Conservation (phyloP, 805 yeast genomes). For the Kazachstania kunashirensis region DNA sequence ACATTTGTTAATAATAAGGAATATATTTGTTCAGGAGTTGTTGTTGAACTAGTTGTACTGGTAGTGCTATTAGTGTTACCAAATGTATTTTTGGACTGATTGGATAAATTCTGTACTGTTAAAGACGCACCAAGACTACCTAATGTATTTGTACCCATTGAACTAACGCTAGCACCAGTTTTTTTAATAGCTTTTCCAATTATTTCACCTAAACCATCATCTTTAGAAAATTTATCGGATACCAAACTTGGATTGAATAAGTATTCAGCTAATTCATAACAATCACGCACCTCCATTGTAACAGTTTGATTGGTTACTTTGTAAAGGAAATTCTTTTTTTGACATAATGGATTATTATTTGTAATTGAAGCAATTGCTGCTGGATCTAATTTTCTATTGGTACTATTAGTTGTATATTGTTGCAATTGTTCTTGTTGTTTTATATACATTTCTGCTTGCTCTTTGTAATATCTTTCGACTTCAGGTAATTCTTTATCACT, state of each 20-base stretch:
- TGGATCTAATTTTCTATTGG: conserved; percentile 1
- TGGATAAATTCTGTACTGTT: conserved; percentile 4
- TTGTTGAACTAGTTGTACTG: conserved; percentile 2
- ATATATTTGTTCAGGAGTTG: conserved; percentile 25
- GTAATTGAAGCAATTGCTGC: conserved; percentile 5
- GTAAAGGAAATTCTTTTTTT: conserved; percentile 16
- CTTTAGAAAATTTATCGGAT: conserved; percentile 10
- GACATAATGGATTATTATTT: conserved; percentile 15
- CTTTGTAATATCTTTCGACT: conserved; percentile 17
- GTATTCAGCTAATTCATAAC: conserved; percentile 20
- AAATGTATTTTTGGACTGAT: not conserved
- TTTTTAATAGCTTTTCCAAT: conserved; percentile 22
- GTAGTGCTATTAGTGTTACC: not conserved
- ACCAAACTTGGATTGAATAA: conserved; percentile 23
- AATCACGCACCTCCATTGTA: conserved; percentile 17
- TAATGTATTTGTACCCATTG: conserved; percentile 11
- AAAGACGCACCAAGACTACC: conserved; percentile 12
- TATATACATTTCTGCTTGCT: conserved; percentile 15
- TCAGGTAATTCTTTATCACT: conserved; percentile 21
- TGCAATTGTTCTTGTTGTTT: conserved; percentile 16
- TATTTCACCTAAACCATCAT: conserved; percentile 24
- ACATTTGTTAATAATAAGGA: conserved; percentile 40
- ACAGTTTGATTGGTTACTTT: conserved; percentile 13
- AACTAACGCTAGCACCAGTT: conserved; percentile 20
- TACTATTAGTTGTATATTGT: conserved; percentile 6